Evolutionary conservation across 257 asterid genomes (phyloP).

Genomic region (Leptodermis oblonga): DNA sequence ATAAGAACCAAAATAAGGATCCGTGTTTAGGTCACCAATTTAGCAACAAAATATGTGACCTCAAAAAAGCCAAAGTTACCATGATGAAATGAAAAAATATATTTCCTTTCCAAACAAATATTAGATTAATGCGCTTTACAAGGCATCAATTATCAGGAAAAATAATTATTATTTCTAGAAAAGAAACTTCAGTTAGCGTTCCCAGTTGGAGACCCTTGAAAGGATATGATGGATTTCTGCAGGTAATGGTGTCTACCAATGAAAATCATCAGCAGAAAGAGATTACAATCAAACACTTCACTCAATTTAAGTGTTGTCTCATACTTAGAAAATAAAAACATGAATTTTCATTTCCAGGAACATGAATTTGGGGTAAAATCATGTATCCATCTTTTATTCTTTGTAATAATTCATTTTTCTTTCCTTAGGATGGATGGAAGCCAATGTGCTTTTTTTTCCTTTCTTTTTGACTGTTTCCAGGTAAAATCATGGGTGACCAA

Average conservation of each 20-base stretch:
- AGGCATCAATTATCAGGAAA: background rate
- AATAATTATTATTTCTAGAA: too few species aligned
- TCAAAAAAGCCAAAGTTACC: background rate
- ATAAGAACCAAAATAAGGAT: background rate
- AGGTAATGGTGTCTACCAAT: too few species aligned
- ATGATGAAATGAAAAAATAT: background rate
- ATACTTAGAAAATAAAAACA: background rate
- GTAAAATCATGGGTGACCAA: too few species aligned
- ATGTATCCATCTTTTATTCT: background rate
- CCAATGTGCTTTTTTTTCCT: background rate
- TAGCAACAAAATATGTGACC: background rate
- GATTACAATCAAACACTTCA: too few species aligned
- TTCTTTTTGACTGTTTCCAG: too few species aligned
- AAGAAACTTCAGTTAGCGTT: background rate
- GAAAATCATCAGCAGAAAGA: too few species aligned
- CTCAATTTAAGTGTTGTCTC: background rate
- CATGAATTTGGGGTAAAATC: background rate
- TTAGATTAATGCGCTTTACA: background rate
- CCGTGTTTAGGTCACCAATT: background rate
- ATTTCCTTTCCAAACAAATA: too few species aligned
- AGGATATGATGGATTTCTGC: background rate
- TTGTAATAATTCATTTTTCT: too few species aligned
- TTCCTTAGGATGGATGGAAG: background rate
- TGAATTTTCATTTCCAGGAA: background rate
- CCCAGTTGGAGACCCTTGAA: background rate